Base-by-base conservation (phyloP, 352 stramenopile genomes). In the Pythium insidiosum region DNA sequence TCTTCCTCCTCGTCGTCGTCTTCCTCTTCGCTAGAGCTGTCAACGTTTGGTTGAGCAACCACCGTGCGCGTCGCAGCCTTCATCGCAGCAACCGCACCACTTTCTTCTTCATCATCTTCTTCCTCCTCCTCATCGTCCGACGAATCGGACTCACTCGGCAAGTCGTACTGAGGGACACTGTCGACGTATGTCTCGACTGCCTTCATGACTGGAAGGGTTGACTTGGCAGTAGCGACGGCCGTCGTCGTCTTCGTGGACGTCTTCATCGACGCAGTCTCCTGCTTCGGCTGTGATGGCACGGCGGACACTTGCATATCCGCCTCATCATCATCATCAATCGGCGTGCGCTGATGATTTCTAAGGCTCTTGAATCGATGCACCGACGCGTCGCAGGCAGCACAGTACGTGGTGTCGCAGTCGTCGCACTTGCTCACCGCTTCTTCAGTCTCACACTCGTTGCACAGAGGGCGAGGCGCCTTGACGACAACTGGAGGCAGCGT, bases 351-450 rank as follows among this genome's bases (percentile, higher is more conserved):
- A 45, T 88, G 76, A 34, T 56, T 71, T 2, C 56, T 59, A 37
- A 87, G 59, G 31, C 68, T 84, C 60, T 87, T 88, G 30, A 87
- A 88, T 43, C 77, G 66, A 43, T 88, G 76, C 19, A 88, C 68
- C 15, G 54, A 79, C 0, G 58, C 59, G 43, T 88, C 69, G 25
- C 76, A 88, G 11, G 52, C 46, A 2, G 29, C 43, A 51, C 76
- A 88, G 43, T 77, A 74, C 18, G 53, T 28, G n/a, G 79, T 57
- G 1, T 70, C 76, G 38, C 76, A 88, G 42, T 87, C 68, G 21
- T 63, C 53, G 30, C 76, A 88, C 18, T 59, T 41, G 5, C 85
- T 60, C 18, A 16, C 64, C 5, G 68, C 61, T 23, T 53, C 43
- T 4, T 48, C 43, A 5, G 45, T 55, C 26, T 84, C 72, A 37